These are phyloP conservation scores for Fusarium guadeloupense DNA, from an alignment of 2,329 filamentous ascomycete genomes.

Conservation along the genomic window DNA sequence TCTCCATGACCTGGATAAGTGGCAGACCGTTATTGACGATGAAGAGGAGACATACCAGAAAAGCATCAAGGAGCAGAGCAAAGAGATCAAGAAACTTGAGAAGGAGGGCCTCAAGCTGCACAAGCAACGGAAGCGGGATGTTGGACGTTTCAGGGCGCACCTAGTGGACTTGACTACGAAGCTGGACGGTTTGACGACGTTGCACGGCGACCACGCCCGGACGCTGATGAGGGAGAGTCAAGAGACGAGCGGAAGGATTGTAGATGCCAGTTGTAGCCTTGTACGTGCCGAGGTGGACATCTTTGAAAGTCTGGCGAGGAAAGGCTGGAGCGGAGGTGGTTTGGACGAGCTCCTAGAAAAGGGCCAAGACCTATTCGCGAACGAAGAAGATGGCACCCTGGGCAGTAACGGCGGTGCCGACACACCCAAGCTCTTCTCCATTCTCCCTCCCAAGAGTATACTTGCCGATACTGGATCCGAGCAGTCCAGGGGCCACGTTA, in stretches of 20 bases:
- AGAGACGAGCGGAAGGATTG: conserved; percentile 69
- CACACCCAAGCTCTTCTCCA: conserved; percentile 67
- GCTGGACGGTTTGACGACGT: conserved; percentile 68
- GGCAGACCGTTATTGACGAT: conserved; percentile 70
- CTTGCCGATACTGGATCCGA: conserved; percentile 62
- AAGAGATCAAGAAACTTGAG: conserved; percentile 70
- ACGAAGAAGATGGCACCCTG: conserved; percentile 50
- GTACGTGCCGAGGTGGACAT: conserved; percentile 76
- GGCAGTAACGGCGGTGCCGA: conserved; percentile 48
- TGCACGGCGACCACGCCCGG: conserved; percentile 69
- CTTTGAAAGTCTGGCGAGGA: conserved; percentile 71
- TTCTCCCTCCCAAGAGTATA: conserved; percentile 71
- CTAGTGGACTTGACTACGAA: conserved; percentile 70
- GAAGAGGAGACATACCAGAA: conserved; percentile 69
- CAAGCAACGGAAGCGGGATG: conserved; percentile 67
- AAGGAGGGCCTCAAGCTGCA: conserved; percentile 72
- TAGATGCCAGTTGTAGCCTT: conserved; percentile 71
- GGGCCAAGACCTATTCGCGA: conserved; percentile 69
- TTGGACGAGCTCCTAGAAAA: conserved; percentile 72
- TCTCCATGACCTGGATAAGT: conserved; percentile 74
- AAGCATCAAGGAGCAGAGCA: conserved; percentile 62
- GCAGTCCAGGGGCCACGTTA: conserved; percentile 51
- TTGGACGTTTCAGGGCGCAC: conserved; percentile 69
- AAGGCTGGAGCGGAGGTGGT: conserved; percentile 74
- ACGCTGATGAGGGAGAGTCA: conserved; percentile 70